These are phyloP conservation scores for Aspergillus udagawae DNA, from an alignment of 2,329 filamentous ascomycete species.

Conservation along the genomic window DNA sequence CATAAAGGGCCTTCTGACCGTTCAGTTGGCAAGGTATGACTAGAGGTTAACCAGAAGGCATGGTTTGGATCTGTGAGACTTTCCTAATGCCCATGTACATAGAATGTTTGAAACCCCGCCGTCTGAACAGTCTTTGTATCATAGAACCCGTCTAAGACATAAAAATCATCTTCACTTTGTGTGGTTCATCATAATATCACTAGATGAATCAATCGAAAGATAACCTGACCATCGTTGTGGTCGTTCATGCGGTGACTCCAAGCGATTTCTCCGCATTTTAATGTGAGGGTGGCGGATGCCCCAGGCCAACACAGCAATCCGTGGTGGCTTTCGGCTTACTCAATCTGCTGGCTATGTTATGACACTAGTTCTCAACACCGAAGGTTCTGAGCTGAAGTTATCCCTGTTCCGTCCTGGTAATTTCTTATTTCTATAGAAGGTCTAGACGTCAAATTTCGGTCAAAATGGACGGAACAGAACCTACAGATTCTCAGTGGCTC, in stretches of 20 bases:
- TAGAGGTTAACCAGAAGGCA: no score
- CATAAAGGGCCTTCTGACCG: no score
- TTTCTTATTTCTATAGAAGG: background rate
- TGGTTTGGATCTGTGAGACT: background rate
- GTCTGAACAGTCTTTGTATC: no score
- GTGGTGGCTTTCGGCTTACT: background rate
- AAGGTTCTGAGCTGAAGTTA: background rate
- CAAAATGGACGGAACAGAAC: slow-evolving; percentile 14
- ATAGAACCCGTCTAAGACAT: no score
- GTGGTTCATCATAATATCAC: no score
- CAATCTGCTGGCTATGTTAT: background rate
- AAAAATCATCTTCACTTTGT: no score
- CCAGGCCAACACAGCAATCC: background rate
- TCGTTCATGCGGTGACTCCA: no score
- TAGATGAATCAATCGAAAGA: no score
- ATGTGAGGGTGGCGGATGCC: background rate
- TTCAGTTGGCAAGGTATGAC: background rate
- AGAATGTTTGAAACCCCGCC: no score
- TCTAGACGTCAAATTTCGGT: background rate
- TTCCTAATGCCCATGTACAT: no score
- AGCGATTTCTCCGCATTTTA: no score
- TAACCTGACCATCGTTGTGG: no score
- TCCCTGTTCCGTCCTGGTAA: background rate
- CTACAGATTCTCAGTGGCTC: slow-evolving; percentile 66
- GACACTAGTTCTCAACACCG: background rate